Base-by-base conservation (phyloP, 108 stramenopile species). In the Discostella stelligeroides region DNA sequence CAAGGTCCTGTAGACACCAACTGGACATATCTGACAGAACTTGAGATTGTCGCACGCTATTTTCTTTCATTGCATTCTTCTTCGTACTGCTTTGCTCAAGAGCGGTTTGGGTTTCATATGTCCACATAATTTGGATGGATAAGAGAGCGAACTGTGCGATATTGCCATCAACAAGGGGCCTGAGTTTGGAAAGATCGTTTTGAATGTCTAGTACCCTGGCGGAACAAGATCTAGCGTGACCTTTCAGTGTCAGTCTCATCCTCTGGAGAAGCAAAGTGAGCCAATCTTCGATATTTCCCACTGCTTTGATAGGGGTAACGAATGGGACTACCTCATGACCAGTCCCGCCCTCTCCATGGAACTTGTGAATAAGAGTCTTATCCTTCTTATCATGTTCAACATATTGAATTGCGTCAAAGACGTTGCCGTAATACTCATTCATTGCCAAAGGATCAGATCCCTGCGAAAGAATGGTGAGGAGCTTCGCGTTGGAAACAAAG, bases 221-320 rank as follows among this genome's bases (percentile, higher is more conserved):
- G 29, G 90, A 89, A 62, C 91, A 91, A 47, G 62, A 75, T 18
- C 91, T 53, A 4, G 86, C 76, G 34, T 87, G 63, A 42, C 92
- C 88, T 74, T 96, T 96, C 82, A 96, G 68, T 0, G 94, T 94
- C 28, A 80, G 48, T 64, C 83, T 85, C 89, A 91, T 93, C 38
- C 89, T 90, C 15, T 86, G 68, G 8, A 96, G 73, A 21, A 96
- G 72, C 15, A 86, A 80, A 49, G 67, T 86, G 38, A 96, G 85
- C 95, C 95, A 96, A 78, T 96, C 92, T 82, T 96, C 95, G 41
- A 96, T 94, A 63, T 96, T 96, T 18, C 94, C 93, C 30, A 85
- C 76, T 1, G 92, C 92, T 38, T 83, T 85, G 21, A 96, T 94
- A 9, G 89, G 84, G 23, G 66, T 70, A 11, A 76, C 68, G 70